phyloP scores from a whole-genome alignment of 371 early-diverging fungal species.

The Smittium culicis region DNA sequence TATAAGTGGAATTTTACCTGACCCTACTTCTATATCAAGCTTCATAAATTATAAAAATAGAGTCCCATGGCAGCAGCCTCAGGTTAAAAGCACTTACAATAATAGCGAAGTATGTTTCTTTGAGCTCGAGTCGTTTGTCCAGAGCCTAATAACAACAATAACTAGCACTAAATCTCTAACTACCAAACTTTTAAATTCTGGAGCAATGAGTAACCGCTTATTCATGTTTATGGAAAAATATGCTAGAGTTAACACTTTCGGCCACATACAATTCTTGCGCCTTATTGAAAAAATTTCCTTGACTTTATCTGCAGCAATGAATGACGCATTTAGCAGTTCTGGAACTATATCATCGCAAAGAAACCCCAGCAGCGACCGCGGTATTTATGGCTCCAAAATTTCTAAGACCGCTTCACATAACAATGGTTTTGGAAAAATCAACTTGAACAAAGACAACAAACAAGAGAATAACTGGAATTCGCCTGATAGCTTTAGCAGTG shows the following conservation, averaged over 20 bases:
- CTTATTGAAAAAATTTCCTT: neutral
- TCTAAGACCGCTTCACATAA: neutral
- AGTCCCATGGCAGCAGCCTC: neutral
- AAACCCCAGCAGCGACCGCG: neutral
- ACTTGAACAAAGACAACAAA: neutral
- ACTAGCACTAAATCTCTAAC: neutral
- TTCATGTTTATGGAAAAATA: slow-evolving; percentile 3
- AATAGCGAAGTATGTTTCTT: neutral
- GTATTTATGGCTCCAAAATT: neutral
- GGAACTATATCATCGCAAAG: neutral
- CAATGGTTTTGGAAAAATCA: neutral
- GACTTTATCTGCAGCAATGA: neutral
- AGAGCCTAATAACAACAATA: neutral
- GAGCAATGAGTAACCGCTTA: neutral
- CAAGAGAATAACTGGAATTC: neutral
- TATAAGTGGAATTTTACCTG: neutral
- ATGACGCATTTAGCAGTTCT: neutral
- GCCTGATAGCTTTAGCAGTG: neutral
- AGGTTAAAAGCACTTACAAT: neutral
- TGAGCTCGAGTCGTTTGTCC: neutral
- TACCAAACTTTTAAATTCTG: slow-evolving; percentile 2
- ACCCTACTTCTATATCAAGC: neutral
- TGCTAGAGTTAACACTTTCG: slow-evolving; percentile 1
- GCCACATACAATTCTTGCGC: neutral
- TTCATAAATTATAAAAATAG: neutral